Evolutionary conservation across 2,329 filamentous ascomycete genomes (phyloP), one percentile per base, ranked within the genome.

Genomic region (Penicillium sp.): DNA sequence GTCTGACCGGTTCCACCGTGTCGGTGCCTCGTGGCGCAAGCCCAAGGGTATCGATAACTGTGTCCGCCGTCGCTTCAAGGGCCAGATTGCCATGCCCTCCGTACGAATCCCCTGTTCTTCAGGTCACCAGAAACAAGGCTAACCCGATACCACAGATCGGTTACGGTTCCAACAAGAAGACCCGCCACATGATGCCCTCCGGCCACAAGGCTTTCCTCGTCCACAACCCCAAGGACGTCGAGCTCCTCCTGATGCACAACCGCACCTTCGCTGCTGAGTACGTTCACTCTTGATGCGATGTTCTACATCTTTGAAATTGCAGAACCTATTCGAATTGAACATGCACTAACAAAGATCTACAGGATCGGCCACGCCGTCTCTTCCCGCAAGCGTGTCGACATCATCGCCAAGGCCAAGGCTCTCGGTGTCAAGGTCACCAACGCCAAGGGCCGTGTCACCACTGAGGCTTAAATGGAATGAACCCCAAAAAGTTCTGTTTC

Each of bases 191-290:
- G 89, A 96, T 92, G 86, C 95, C 95, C 79, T 96, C 92, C 74
- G 95, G 95, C 83, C 93, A 98, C 90, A 98, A 97, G 89, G 91
- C 93, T 69, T 99, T 99, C 90, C 88, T 98, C 78, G 95, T 99
- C 84, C 91, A 89, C 89, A 99, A 99, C 87, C 81, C 87, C 81
- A 87, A 89, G 79, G 95, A 99, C 73, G 89, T 99, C 76, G 93
- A 99, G 82, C 90, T 99, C 65, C 89, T 99, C 76, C 86, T 99
- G 74, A 99, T 99, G 95, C 95, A 99, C 90, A 98, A 98, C 91
- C 89, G 90, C 80, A 96, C 92, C 81, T 97, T 91, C 83, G 95
- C 95, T 79, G 95, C 95, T 78, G 95, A 99, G 93, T 97, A 92
- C 74, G 91, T 87, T 45, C 13, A 49, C 21, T n/a, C 37, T 5